phyloP scores from a whole-genome alignment of 371 early-diverging fungal species.

The Mucor sp. region DNA sequence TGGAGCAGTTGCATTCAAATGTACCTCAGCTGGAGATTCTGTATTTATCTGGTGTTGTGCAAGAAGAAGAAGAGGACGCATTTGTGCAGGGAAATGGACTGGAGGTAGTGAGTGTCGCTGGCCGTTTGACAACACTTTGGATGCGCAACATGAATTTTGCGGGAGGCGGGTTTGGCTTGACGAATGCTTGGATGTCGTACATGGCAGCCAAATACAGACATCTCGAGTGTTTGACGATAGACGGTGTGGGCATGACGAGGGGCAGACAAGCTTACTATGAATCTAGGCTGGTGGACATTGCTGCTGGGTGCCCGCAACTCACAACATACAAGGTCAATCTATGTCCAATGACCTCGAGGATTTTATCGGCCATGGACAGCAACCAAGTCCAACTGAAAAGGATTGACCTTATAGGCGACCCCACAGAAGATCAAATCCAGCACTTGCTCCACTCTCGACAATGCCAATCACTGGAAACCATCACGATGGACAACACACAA shows the following conservation, averaged over 20 bases:
- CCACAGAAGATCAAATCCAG: background rate
- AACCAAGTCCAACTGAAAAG: background rate
- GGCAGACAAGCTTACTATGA: background rate
- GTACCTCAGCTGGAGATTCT: background rate
- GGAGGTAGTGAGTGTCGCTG: background rate
- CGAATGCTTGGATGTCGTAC: conserved; percentile 1
- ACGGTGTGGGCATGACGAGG: background rate
- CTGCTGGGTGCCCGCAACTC: background rate
- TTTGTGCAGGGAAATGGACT: background rate
- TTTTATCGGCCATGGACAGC: background rate
- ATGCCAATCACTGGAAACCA: background rate
- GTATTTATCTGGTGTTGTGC: background rate
- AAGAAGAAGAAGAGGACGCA: background rate
- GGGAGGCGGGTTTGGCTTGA: background rate
- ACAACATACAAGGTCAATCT: background rate
- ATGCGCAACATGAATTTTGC: background rate
- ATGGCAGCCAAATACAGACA: background rate
- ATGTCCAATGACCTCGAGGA: background rate
- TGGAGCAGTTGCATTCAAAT: background rate
- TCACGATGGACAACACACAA: background rate
- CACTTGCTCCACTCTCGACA: background rate
- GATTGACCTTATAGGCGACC: background rate
- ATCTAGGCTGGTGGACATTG: background rate
- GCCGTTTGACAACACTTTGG: background rate
- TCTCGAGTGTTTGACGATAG: background rate